Conservation (phyloP, 2,329 filamentous ascomycete species). For the Fusarium haematococcum region DNA sequence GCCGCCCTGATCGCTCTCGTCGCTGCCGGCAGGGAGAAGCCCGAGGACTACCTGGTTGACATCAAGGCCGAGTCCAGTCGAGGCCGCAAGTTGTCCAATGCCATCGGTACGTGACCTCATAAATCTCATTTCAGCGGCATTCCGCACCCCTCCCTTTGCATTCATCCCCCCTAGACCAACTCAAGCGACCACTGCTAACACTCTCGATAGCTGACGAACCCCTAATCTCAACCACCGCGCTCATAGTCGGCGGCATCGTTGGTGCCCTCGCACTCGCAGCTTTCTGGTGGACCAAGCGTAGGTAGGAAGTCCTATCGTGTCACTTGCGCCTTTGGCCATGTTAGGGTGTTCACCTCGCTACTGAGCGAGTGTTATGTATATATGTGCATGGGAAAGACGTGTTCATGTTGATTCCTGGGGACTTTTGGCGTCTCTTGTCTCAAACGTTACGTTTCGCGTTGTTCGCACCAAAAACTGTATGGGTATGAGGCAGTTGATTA, state of each 20-base stretch:
- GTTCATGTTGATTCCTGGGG: constrained; percentile 22
- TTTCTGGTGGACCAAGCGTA: constrained; percentile 51
- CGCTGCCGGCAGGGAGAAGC: constrained; percentile 75
- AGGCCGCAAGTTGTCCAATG: constrained; percentile 47
- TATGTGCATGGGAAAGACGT: constrained; percentile 27
- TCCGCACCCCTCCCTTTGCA: not conserved
- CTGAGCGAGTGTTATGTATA: constrained; percentile 25
- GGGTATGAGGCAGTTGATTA: constrained; percentile 15
- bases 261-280: constrained; percentile 54
- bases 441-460: constrained; percentile 1
- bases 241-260: constrained; percentile 50
- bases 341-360: constrained; percentile 10
- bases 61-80: constrained; percentile 55
- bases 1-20: constrained; percentile 95
- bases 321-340: not conserved
- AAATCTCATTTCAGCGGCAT: constrained; percentile 2
- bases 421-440: constrained; percentile 29
- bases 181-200: constrained; percentile 37
- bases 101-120: constrained; percentile 45
- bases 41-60: constrained; percentile 56
- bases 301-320: constrained; percentile 23
- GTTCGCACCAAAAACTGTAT: constrained; percentile 26
- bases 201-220: constrained; percentile 46
- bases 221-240: constrained; percentile 45
- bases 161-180: not conserved